Conservation (phyloP, 2,329 filamentous ascomycete species). For the Macrophomina pseudophaseolina region DNA sequence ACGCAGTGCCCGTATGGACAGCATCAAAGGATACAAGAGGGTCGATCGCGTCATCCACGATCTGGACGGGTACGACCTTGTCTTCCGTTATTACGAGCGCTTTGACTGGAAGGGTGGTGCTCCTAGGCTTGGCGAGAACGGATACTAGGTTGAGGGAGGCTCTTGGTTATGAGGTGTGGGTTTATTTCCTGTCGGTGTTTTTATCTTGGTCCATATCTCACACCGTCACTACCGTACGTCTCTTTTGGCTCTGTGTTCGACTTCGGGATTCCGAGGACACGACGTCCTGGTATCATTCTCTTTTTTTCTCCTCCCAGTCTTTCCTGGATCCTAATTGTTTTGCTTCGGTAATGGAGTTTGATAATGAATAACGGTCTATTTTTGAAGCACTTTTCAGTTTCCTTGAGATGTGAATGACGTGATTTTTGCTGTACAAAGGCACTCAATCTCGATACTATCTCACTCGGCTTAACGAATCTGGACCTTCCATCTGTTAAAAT, state of each 20-base stretch:
- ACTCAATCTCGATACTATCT: no score
- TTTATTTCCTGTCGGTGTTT: neutral
- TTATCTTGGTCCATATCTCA: neutral
- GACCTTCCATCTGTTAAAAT: no score
- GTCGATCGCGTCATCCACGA: constrained; percentile 97
- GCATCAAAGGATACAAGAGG: constrained; percentile 82
- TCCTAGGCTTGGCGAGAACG: constrained; percentile 64
- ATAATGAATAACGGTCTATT: no score
- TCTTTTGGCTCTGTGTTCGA: neutral
- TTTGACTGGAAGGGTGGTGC: constrained; percentile 76
- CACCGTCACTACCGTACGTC: neutral
- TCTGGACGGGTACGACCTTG: constrained; percentile 93
- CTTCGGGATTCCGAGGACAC: neutral
- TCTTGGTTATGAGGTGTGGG: neutral
- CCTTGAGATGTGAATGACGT: neutral
- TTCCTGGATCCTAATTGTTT: neutral
- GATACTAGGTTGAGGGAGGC: neutral
- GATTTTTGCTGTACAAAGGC: neutral
- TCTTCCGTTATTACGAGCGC: constrained; percentile 95
- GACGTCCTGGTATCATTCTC: neutral
- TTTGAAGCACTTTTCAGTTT: neutral
- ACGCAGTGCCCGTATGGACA: constrained; percentile 67
- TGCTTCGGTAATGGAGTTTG: neutral
- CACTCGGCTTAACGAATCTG: no score
- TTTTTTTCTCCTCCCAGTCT: neutral